Evolutionary conservation across 345 rosid genomes (phyloP).

Genomic region (Eucalyptus pauciflora): DNA sequence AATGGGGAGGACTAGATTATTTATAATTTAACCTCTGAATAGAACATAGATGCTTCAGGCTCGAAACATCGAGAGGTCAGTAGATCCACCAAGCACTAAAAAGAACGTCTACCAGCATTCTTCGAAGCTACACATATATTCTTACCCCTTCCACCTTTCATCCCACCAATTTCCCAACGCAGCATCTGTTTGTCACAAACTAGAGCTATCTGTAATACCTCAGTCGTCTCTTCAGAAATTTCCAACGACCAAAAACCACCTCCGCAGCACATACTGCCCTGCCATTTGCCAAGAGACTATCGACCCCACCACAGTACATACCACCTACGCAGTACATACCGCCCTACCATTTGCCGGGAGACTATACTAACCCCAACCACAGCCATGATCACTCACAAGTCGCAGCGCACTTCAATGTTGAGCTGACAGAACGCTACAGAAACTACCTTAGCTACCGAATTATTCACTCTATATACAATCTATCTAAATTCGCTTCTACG

Average conservation of each 20-base stretch:
- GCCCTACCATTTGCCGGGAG: not conserved
- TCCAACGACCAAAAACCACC: not conserved
- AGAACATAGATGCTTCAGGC: not conserved
- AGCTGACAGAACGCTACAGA: constrained; percentile 21
- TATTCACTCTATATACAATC: constrained; percentile 50
- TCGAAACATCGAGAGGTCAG: not conserved
- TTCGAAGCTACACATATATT: not conserved
- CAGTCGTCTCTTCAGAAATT: not conserved
- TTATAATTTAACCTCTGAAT: not conserved
- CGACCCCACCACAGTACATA: not conserved
- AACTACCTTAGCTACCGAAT: constrained; percentile 18
- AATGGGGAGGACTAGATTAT: not conserved
- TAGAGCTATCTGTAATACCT: not conserved
- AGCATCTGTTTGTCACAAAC: not conserved
- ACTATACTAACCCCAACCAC: not conserved
- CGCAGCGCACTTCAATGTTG: not conserved
- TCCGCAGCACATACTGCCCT: not conserved
- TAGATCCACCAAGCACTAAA: not conserved
- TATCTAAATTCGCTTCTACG: constrained; percentile 12
- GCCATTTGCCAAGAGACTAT: not conserved
- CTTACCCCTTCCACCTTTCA: not conserved
- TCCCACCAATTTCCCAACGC: not conserved
- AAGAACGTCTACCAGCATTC: not conserved
- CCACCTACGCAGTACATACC: not conserved
- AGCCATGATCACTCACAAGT: not conserved